Evolutionary conservation across 371 early-diverging fungal genomes (phyloP), one percentile per base, ranked within the genome.

Genomic region (Smittium culicis): DNA sequence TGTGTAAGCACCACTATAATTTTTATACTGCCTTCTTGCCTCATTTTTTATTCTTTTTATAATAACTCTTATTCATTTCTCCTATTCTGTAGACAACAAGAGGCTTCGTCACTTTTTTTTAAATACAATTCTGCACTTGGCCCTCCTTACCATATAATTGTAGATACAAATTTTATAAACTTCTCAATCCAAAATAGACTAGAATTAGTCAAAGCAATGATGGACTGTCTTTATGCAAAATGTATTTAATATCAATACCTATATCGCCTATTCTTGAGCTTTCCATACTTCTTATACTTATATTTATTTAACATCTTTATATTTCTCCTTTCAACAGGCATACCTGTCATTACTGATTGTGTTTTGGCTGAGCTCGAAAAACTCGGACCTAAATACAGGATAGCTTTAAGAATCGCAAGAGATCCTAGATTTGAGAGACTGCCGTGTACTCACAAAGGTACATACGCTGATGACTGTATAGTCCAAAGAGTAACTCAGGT

Each of bases 141-240:
- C 2, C 99, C 99, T 55, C 99, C 99, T 34, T 99, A 99, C 79
- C 91, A 92, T 70, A 88, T 99, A 35, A 80, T 99, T 16, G 88
- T 99, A 54, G 99, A 99, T 81, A 99, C 99, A 72, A 99, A 99
- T 79, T 99, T 99, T 74, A 99, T 99, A 82, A 99, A 99, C 82
- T 96, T 98, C 72, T 91, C 98, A 27, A 93, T 99, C 71, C 94
- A 98, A 76, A 98, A 98, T 85, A 98, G 98, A 76, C 83, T 99
- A 34, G 99, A 99, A 75, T 82, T 98, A 56, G 86, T 96, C 54
- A 89, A 93, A 71, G 88, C 92, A 20, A 91, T 99, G 90, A 98
- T 99, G 95, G 96, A 96, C 75, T 98, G 98, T 75, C 82, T 99
- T 28, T 93, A 90, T 75, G 98, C 98, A 54, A 95, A 97, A 77